phyloP scores from a whole-genome alignment of 2,329 filamentous ascomycete species.

The Ambrosiella xylebori region DNA sequence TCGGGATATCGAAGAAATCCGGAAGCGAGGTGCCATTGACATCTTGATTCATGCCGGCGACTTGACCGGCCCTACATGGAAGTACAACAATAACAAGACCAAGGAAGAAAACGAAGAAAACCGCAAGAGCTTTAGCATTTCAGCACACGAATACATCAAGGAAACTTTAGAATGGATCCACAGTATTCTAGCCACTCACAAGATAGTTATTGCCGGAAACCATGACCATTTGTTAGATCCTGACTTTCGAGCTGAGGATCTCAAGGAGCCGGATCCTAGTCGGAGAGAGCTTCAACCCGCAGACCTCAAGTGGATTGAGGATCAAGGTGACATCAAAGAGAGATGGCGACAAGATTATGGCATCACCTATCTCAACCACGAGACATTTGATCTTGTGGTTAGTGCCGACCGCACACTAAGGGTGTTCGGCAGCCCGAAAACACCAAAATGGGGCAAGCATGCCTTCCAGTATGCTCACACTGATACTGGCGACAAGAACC shows the following conservation, averaged over 20 bases:
- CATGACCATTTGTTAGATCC: slow-evolving; percentile 24
- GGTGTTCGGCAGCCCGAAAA: slow-evolving; percentile 18
- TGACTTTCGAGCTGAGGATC: not conserved
- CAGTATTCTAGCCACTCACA: slow-evolving; percentile 29
- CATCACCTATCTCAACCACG: slow-evolving; percentile 61
- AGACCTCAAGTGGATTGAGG: too few relatives aligned
- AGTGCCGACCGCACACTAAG: not conserved
- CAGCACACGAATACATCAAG: slow-evolving; percentile 26
- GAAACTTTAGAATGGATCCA: slow-evolving; percentile 48
- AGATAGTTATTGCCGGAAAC: slow-evolving; percentile 30
- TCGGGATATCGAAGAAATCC: not conserved
- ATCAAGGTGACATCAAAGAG: too few relatives aligned
- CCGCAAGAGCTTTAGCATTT: too few relatives aligned
- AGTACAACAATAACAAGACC: slow-evolving; percentile 34
- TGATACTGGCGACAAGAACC: slow-evolving; percentile 13
- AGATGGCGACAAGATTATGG: slow-evolving; percentile 16
- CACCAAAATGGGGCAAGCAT: slow-evolving; percentile 22
- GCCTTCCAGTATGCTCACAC: slow-evolving; percentile 24
- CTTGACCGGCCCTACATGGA: slow-evolving; percentile 19
- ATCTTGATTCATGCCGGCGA: slow-evolving; percentile 32
- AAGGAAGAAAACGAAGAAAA: slow-evolving; percentile 38
- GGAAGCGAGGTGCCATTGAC: slow-evolving; percentile 17
- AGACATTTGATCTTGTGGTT: slow-evolving; percentile 24
- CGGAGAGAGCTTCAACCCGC: too few relatives aligned
- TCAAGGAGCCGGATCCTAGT: too few relatives aligned